A percentile compares a stretch with the other conserved stretches of the same genome.
Conservation (phyloP, 257 asterid species). For the Scutellaria galericulata region DNA sequence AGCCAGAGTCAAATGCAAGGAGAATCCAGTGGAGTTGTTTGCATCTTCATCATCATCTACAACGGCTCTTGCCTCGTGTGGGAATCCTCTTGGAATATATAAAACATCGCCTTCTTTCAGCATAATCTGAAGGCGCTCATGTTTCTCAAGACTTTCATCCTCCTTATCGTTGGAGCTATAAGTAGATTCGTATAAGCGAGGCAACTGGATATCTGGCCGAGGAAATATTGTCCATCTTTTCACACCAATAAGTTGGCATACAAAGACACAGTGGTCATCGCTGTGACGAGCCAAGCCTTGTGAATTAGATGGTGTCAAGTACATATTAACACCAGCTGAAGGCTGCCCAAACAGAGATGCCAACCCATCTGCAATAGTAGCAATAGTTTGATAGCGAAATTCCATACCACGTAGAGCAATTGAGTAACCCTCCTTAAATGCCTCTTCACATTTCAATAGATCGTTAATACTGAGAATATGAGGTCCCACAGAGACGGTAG, state of each 20-base stretch:
- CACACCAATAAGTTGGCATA: constrained; percentile 70
- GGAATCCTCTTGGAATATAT: constrained; percentile 82
- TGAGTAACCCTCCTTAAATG: constrained; percentile 71
- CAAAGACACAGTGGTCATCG: constrained; percentile 88
- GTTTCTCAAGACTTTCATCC: constrained; percentile 37
- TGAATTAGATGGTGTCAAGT: constrained; percentile 74
- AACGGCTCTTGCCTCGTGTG: constrained; percentile 70
- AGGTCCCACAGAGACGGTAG: constrained; percentile 36
- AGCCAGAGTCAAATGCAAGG: constrained; percentile 84
- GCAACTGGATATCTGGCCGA: constrained; percentile 48
- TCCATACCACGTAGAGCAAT: constrained; percentile 83
- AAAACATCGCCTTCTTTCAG: constrained; percentile 77
- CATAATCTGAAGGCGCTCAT: constrained; percentile 49
- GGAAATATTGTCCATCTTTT: constrained; percentile 68
- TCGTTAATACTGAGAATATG: constrained; percentile 51
- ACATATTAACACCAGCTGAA: constrained; percentile 81
- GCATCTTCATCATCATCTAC: constrained; percentile 40
- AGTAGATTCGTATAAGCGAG: constrained; percentile 67
- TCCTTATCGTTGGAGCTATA: constrained; percentile 29
- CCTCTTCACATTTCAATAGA: constrained; percentile 60
- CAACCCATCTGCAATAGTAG: constrained; percentile 64
- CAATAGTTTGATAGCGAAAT: constrained; percentile 58
- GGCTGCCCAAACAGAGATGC: constrained; percentile 89
- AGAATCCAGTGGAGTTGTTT: constrained; percentile 46
- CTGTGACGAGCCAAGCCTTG: constrained; percentile 86